Percentiles rank a stretch among this genome's conserved stretches.
Conservation (phyloP, 305 asterid genomes). For the Fraxinus angustifolia region DNA sequence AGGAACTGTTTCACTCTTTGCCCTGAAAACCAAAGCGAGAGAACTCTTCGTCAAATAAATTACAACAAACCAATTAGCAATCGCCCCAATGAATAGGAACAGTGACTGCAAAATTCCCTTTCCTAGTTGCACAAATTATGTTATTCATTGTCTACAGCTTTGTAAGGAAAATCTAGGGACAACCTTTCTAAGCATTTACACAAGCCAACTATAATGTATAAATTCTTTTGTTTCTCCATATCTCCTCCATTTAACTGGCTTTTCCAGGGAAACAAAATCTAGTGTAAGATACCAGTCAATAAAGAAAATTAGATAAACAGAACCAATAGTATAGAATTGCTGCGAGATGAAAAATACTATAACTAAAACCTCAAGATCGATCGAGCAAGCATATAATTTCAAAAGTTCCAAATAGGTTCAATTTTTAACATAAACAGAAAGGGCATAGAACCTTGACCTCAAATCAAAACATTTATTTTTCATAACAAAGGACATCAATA, state of each 20-base stretch:
- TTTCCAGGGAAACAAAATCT: slow-evolving; percentile 1
- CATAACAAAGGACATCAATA: slow-evolving; percentile 26
- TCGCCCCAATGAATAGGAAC: not conserved
- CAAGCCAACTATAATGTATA: slow-evolving; percentile 1
- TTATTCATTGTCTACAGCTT: not conserved
- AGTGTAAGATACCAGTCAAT: slow-evolving; percentile 3
- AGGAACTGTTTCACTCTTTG: not conserved
- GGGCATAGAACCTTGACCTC: not conserved
- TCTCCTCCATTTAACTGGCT: slow-evolving; percentile 5
- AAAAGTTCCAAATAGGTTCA: not conserved
- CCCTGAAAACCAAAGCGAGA: not conserved
- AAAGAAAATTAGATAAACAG: not conserved
- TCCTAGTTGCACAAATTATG: not conserved
- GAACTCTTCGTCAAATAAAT: not conserved
- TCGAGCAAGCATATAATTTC: not conserved
- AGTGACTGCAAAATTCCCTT: not conserved
- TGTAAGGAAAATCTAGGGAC: not conserved
- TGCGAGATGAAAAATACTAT: not conserved
- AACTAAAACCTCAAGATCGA: slow-evolving; percentile 7
- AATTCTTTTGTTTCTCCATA: not conserved
- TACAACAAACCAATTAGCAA: not conserved
- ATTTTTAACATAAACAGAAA: not conserved
- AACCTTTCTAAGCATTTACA: not conserved
- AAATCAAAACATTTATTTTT: not conserved
- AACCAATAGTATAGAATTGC: not conserved